Conservation (phyloP, 1,139 yeast species). For the Suhomyces panamericanus region DNA sequence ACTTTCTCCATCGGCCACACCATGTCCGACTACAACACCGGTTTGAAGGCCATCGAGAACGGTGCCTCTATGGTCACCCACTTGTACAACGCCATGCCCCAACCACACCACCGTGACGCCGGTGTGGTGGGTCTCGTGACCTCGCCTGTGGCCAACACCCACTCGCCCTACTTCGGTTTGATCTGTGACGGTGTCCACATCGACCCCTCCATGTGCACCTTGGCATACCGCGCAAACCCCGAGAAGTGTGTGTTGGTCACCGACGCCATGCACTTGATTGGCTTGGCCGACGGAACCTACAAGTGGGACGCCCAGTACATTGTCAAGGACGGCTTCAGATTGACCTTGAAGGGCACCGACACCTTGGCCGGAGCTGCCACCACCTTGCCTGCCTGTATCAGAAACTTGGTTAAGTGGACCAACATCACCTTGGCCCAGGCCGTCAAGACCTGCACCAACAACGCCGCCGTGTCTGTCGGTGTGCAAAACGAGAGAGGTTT, state of each 20-base stretch:
- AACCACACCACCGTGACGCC: constrained; percentile 62
- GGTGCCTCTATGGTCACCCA: constrained; percentile 67
- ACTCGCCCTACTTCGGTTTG: constrained; percentile 55
- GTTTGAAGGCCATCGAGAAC: constrained; percentile 47
- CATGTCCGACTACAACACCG: constrained; percentile 49
- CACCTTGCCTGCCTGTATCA: constrained; percentile 53
- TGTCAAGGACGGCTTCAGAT: constrained; percentile 49
- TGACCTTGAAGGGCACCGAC: constrained; percentile 54
- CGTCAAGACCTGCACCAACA: constrained; percentile 56
- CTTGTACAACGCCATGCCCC: constrained; percentile 68
- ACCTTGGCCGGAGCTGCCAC: constrained; percentile 69
- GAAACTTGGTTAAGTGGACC: constrained; percentile 57
- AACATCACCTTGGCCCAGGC: constrained; percentile 53
- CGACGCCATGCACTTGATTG: constrained; percentile 61
- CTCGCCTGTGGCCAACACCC: constrained; percentile 31
- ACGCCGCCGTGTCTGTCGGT: constrained; percentile 54
- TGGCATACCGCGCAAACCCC: constrained; percentile 57
- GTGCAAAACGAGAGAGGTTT: constrained; percentile 50
- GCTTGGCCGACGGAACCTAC: constrained; percentile 52
- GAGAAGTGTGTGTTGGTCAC: constrained; percentile 60
- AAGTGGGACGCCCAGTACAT: constrained; percentile 51
- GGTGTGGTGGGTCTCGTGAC: constrained; percentile 60
- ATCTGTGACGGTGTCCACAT: constrained; percentile 67
- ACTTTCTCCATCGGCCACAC: constrained; percentile 62
- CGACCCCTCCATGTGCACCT: constrained; percentile 54